phyloP scores from a whole-genome alignment of 2,329 filamentous ascomycete genomes.

The Chalaropsis thielavioides region DNA sequence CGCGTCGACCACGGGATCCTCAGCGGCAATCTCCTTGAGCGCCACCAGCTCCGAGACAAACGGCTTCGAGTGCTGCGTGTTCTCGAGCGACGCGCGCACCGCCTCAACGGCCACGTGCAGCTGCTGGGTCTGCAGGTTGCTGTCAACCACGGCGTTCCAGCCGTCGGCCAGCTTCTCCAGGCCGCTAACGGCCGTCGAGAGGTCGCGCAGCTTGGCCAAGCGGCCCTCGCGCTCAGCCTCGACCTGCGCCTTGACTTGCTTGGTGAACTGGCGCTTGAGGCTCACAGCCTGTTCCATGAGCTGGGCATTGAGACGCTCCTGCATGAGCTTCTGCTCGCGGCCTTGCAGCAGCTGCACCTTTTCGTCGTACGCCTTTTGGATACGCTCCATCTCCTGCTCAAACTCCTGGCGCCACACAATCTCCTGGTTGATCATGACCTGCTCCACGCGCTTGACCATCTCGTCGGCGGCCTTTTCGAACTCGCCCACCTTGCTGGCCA shows the following conservation, averaged over 20 bases:
- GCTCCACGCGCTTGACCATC: slow-evolving; percentile 76
- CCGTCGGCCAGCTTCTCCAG: slow-evolving; percentile 76
- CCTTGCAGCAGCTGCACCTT: slow-evolving; percentile 67
- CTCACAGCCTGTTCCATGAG: slow-evolving; percentile 82
- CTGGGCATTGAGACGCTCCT: slow-evolving; percentile 70
- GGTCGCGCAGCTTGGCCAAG: slow-evolving; percentile 68
- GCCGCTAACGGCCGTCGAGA: slow-evolving; percentile 63
- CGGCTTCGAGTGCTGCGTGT: slow-evolving; percentile 55
- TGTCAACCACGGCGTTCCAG: slow-evolving; percentile 83
- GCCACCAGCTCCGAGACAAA: slow-evolving; percentile 90
- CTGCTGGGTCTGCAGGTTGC: slow-evolving; percentile 86
- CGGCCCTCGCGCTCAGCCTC: slow-evolving; percentile 80
- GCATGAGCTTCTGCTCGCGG: slow-evolving; percentile 62
- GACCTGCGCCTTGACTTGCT: slow-evolving; percentile 64
- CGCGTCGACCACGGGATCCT: slow-evolving; percentile 75
- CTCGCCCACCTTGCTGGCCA: slow-evolving; percentile 55
- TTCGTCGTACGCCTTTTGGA: slow-evolving; percentile 64
- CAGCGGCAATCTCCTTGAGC: slow-evolving; percentile 76
- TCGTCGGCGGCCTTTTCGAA: slow-evolving; percentile 81
- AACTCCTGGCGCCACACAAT: slow-evolving; percentile 76
- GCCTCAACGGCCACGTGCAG: slow-evolving; percentile 92
- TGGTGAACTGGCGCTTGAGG: slow-evolving; percentile 71
- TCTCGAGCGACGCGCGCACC: slow-evolving; percentile 69
- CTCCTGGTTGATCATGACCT: slow-evolving; percentile 68
- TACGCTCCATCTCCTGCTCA: slow-evolving; percentile 65